Evolutionary conservation across 495 filamentous ascomycete species (phyloP).

Genomic region (Neurospora terricola): DNA sequence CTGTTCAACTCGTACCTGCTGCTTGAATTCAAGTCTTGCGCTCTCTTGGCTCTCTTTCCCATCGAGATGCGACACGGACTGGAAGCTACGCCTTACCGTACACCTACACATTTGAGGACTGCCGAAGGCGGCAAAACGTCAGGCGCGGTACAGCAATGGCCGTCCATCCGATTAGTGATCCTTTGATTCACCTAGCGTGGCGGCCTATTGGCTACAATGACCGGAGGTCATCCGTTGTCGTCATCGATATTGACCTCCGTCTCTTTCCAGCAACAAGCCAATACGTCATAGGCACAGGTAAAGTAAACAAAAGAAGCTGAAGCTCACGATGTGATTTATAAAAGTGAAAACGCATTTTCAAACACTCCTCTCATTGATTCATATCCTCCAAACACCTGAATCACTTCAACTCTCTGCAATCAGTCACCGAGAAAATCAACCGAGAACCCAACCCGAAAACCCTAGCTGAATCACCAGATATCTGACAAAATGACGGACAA

Average conservation of each 20-base stretch:
- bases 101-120: neutral
- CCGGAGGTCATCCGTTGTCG: neutral
- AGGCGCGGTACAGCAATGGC: neutral
- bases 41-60: neutral
- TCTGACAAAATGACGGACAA: constrained; percentile 16
- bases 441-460: neutral
- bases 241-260: neutral
- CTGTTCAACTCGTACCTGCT: neutral
- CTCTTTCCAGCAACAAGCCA: neutral
- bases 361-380: neutral
- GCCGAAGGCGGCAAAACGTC: neutral
- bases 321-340: neutral
- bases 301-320: neutral
- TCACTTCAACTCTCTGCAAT: neutral
- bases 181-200: neutral
- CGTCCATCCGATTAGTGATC: neutral
- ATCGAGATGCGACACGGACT: neutral
- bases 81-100: neutral
- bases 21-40: neutral
- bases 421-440: neutral
- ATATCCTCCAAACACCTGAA: neutral
- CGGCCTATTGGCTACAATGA: neutral
- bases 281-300: neutral
- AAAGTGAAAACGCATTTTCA: neutral
- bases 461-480: neutral